A percentile compares a stretch with the other conserved stretches of the same genome.
Conservation (phyloP, 2,329 filamentous ascomycete species). For the Pseudonectria buxi region DNA sequence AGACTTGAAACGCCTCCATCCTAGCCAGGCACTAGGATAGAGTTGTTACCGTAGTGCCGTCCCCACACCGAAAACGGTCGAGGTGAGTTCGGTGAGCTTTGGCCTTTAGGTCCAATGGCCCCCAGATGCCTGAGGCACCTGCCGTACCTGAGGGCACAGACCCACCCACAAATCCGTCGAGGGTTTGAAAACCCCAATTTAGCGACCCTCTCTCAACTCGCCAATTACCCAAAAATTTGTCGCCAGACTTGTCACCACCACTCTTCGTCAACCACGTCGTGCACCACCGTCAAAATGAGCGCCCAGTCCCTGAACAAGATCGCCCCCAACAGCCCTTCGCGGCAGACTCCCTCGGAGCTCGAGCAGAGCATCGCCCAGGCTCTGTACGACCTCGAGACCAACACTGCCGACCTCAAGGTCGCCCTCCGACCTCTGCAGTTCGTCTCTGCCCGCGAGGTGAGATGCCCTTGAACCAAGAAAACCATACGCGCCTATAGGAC, state of each 20-base stretch:
- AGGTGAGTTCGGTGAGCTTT: conserved; percentile 2
- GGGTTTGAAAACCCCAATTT: conserved; percentile 38
- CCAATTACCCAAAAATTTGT: conserved; percentile 27
- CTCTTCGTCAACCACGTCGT: conserved; percentile 26
- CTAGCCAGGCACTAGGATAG: no score
- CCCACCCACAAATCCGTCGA: conserved; percentile 15
- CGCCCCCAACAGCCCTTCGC: conserved; percentile 91
- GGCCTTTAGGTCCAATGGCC: background rate
- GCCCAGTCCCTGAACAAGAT: conserved; percentile 90
- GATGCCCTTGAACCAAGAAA: conserved; percentile 37
- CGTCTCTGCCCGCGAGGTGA: conserved; percentile 98
- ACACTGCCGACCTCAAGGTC: conserved; percentile 95
- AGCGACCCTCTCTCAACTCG: conserved; percentile 21
- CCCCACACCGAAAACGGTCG: no score
- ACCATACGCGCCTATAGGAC: conserved; percentile 9
- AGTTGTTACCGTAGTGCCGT: no score
- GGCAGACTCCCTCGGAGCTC: conserved; percentile 93
- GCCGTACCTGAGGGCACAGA: conserved; percentile 6
- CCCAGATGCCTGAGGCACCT: conserved; percentile 14
- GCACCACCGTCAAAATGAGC: conserved; percentile 52
- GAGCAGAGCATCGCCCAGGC: conserved; percentile 95
- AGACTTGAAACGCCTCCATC: no score
- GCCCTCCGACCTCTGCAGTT: conserved; percentile 97
- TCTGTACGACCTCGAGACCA: conserved; percentile 98
- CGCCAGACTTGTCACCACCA: conserved; percentile 18